Evolutionary conservation across 2,329 filamentous ascomycete genomes (phyloP), one percentile per base, ranked within the genome.

Genomic region (Coniochaeta pulveracea): DNA sequence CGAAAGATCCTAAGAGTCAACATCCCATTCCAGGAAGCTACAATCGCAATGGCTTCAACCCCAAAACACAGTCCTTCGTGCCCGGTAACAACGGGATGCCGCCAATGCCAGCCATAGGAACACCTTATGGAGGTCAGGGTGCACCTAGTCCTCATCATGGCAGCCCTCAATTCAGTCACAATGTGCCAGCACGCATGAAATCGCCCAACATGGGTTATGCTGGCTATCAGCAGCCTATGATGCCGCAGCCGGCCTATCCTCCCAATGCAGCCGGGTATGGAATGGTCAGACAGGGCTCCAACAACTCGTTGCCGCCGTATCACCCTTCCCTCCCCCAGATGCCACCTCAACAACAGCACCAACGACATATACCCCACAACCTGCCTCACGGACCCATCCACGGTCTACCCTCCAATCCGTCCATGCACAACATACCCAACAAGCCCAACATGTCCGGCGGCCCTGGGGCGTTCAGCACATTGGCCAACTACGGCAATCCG

Each of bases 51-150:
- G 76, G 81, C 10, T 95, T 96, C 61, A 95, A 95, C 50, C 89
- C 88, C 1, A 88, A 93, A 59, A 95, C 84, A 11, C 84, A 93
- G 49, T 83, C 88, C 0, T 95, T 96, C 55, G 74, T 94, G 16
- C 89, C 89, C 2, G 63, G 72, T 39, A 63, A 56, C 41, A 60
- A 63, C 17, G 28, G 28, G 11, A 31, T 31, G 28, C 18, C 28
- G 10, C 28, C 28, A 14, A 64, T 69, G 52, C 56, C 60, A 19
- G 59, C 65, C 4, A 60, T 65, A 42, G 66, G 63, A 25, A 58
- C 59, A 19, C 59, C 64, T 5, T 58, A 64, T 39, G 61, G 60
- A 11, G 60, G 62, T 1, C 73, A 64, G 39, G 63, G 56, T 26
- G 63, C 63, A 21, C 58, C 58, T 7, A 61, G 58, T 24, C 64